Conservation (phyloP, 2,329 filamentous ascomycete genomes). For the Nigrospora oryzae region DNA sequence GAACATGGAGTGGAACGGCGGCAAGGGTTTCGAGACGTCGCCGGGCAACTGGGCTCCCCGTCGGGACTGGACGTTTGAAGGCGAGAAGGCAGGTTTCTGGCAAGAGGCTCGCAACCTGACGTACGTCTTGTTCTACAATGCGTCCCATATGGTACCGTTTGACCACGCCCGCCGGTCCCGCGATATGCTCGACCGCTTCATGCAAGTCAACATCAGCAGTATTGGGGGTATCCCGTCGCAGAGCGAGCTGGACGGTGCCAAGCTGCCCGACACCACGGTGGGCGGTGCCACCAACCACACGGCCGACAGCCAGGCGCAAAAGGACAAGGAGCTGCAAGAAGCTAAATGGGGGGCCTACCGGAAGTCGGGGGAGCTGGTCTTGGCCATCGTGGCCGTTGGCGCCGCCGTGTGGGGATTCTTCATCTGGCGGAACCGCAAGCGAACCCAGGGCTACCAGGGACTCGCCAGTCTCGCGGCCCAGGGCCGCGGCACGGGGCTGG, state of each 20-base stretch:
- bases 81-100: constrained; percentile 79
- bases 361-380: constrained; percentile 75
- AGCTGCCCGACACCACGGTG: constrained; percentile 68
- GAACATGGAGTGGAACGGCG: constrained; percentile 86
- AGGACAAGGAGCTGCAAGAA: constrained; percentile 65
- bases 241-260: constrained; percentile 77
- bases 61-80: constrained; percentile 89
- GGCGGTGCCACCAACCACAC: constrained; percentile 58
- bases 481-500: constrained; percentile 27
- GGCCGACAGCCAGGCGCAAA: constrained; percentile 56
- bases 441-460: constrained; percentile 44
- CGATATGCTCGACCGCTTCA: constrained; percentile 97
- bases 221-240: constrained; percentile 77
- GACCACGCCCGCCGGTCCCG: constrained; percentile 79
- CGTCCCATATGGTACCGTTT: constrained; percentile 97
- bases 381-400: constrained; percentile 71
- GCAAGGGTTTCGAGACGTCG: constrained; percentile 80
- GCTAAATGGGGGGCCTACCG: constrained; percentile 87
- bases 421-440: constrained; percentile 54
- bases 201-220: constrained; percentile 81
- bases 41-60: constrained; percentile 88
- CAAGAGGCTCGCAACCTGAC: constrained; percentile 92
- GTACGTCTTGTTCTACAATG: constrained; percentile 91
- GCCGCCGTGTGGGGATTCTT: constrained; percentile 69
- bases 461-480: constrained; percentile 30